phyloP scores from a whole-genome alignment of 2,329 filamentous ascomycete species.

The Verticillium albo-atrum region DNA sequence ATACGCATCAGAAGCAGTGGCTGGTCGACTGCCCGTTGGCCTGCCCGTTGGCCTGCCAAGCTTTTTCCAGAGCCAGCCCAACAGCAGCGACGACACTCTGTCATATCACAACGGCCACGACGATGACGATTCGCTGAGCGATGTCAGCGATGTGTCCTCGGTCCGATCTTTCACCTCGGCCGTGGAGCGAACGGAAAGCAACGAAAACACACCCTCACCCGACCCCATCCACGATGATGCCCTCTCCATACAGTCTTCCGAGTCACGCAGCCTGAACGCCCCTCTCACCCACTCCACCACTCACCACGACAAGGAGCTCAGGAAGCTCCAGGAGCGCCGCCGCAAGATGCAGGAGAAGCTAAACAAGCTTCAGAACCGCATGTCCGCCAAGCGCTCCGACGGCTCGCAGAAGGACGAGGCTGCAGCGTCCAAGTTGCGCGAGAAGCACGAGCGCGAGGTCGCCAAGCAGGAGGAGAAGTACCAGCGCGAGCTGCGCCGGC shows the following conservation, averaged over 20 bases:
- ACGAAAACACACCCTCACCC: background rate
- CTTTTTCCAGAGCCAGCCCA: slow-evolving; percentile 17
- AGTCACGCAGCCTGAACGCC: slow-evolving; percentile 16
- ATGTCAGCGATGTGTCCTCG: slow-evolving; percentile 38
- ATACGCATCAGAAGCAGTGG: slow-evolving; percentile 42
- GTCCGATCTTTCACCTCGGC: slow-evolving; percentile 46
- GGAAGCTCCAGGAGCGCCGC: slow-evolving; percentile 57
- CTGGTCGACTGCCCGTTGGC: slow-evolving; percentile 29
- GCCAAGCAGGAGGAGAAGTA: slow-evolving; percentile 65
- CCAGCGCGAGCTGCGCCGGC: slow-evolving; percentile 56
- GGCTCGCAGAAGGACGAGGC: slow-evolving; percentile 45
- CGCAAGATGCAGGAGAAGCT: slow-evolving; percentile 60
- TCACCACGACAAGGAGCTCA: slow-evolving; percentile 59
- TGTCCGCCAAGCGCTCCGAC: slow-evolving; percentile 38
- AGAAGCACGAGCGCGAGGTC: slow-evolving; percentile 59
- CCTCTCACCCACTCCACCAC: slow-evolving; percentile 16
- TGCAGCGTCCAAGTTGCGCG: slow-evolving; percentile 51
- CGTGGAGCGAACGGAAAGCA: slow-evolving; percentile 22
- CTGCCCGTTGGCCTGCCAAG: slow-evolving; percentile 22
- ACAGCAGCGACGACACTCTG: slow-evolving; percentile 20
- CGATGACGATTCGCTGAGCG: slow-evolving; percentile 18
- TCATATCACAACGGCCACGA: slow-evolving; percentile 10
- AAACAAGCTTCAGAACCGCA: slow-evolving; percentile 47
- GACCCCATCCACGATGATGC: slow-evolving; percentile 9
- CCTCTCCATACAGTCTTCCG: slow-evolving; percentile 26